Evolutionary conservation across 352 stramenopile species (phyloP), one percentile per base, ranked within the genome.

Genomic region (Pythium brachiatum): DNA sequence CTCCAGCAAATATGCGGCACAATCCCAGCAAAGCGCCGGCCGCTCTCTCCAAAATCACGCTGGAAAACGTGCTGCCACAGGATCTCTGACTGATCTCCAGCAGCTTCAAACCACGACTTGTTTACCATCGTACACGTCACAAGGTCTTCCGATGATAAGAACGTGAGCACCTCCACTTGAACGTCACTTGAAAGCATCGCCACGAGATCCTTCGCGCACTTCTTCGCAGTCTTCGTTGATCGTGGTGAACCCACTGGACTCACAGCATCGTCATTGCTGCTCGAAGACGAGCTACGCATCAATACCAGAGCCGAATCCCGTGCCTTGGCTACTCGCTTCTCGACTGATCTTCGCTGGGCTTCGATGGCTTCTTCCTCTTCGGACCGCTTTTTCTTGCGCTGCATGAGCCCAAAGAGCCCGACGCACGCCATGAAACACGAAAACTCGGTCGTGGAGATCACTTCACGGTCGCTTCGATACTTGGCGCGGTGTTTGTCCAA

Each of bases 341-440:
- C 58, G n/a, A 70, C 61, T 15, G 58, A 59, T 38, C 62, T 38
- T 2, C 69, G 57, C 54, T 66, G 56, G 8, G 48, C 66, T 25
- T 70, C 61, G 18, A 57, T 41, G 16, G 44, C 44, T 26, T 52
- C 58, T 23, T 69, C 57, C 15, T 64, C 25, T 27, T 64, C 57
- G 20, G 66, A 68, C 15, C 26, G 61, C 44, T 81, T 68, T 55
- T 79, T 82, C 55, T 81, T 84, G 65, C 69, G 79, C 47, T 76
- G 75, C 46, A 89, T 76, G 41, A 89, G 61, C 1, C 77, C 76
- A 59, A 89, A 88, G 51, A 89, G 74, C 25, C 76, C 76, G 26
- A 88, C 50, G 29, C 79, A 88, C 50, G 82, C 68, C 61, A 89
- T 64, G 21, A 88, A 78, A 29, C 73, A 79, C 29, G 77, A 86